Percentiles rank a stretch among this genome's conserved stretches.
These are phyloP conservation scores for Komagataella phaffii DNA, from an alignment of 805 yeast genomes.

Conservation along the genomic window DNA sequence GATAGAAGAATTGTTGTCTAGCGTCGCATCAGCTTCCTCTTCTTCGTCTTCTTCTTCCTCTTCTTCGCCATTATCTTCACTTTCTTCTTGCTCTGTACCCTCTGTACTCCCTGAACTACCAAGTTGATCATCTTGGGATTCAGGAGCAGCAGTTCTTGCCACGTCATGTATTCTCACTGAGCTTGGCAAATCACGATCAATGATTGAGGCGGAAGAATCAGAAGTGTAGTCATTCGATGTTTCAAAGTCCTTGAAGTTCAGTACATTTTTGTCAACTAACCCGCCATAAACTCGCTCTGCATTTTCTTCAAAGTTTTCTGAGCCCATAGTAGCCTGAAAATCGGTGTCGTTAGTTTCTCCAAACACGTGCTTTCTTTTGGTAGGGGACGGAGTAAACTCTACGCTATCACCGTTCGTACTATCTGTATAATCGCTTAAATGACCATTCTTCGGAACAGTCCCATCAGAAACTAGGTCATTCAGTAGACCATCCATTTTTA, in stretches of 20 bases:
- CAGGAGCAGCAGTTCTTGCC: background rate
- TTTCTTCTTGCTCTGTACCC: constrained; percentile 1
- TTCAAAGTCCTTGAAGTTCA: background rate
- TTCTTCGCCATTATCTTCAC: background rate
- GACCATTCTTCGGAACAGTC: background rate
- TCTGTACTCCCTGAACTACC: background rate
- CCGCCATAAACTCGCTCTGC: constrained; percentile 3
- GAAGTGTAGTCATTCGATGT: background rate
- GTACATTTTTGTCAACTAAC: background rate
- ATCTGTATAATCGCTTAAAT: background rate
- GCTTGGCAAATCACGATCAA: background rate
- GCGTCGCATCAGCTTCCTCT: background rate
- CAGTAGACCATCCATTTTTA: constrained; percentile 13
- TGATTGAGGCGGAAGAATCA: background rate
- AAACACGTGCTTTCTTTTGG: background rate
- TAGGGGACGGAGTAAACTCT: background rate
- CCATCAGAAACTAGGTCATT: constrained; percentile 4
- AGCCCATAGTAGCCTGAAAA: background rate
- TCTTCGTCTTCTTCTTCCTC: background rate
- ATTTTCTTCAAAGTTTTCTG: constrained; percentile 6
- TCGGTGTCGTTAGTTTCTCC: background rate
- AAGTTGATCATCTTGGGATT: background rate
- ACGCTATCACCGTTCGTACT: background rate
- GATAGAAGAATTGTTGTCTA: background rate
- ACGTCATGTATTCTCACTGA: background rate